A percentile compares a stretch with the other conserved stretches of the same genome.
These are phyloP conservation scores for Trichomonas vaginalis DNA, from an alignment of 208 protist species.

Conservation along the genomic window DNA sequence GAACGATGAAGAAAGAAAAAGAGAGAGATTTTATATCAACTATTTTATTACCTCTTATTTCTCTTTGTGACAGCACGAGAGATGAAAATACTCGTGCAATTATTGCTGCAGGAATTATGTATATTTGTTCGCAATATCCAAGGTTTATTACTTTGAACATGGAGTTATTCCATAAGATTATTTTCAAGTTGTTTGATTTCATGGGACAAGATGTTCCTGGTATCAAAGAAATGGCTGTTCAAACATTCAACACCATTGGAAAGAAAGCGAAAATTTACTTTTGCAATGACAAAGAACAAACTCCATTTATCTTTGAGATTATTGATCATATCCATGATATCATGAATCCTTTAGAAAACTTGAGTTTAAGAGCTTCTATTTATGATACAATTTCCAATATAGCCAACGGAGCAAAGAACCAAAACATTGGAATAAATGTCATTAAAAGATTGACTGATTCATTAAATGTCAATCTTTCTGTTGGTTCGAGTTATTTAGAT, in stretches of 20 bases:
- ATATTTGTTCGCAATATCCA: neutral
- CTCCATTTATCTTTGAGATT: neutral
- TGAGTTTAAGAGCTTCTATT: neutral
- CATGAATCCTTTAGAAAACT: neutral
- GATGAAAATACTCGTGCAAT: neutral
- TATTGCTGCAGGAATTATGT: neutral
- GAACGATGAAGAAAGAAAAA: neutral
- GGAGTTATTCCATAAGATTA: neutral
- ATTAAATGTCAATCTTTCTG: neutral
- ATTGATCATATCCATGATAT: neutral
- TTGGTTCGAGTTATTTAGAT: neutral
- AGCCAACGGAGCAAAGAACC: neutral
- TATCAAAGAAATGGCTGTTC: conserved; percentile 4
- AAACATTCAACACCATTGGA: neutral
- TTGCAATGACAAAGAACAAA: neutral
- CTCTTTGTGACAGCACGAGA: neutral
- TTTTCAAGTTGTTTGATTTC: neutral
- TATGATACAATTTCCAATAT: neutral
- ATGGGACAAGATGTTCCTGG: neutral
- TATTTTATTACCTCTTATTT: neutral
- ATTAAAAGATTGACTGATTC: neutral
- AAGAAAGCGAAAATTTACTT: neutral
- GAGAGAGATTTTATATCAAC: neutral
- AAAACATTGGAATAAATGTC: neutral
- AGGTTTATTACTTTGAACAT: neutral